Evolutionary conservation across 345 rosid genomes (phyloP).

Genomic region (Geranium rotundifolium): DNA sequence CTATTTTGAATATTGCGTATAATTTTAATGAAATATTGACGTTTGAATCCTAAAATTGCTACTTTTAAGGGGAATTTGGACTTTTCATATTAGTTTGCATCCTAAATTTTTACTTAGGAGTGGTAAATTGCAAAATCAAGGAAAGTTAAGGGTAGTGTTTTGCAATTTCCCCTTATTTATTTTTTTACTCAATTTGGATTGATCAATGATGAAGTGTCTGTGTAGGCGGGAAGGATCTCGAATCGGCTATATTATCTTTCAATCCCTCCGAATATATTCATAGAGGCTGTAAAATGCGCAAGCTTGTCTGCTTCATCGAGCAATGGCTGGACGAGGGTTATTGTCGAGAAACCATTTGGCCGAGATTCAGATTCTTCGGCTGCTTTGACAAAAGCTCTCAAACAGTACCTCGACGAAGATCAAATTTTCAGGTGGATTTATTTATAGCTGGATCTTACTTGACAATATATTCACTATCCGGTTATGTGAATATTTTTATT

Average conservation of each 20-base stretch:
- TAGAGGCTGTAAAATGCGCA: slow-evolving; percentile 81
- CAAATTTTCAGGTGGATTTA: slow-evolving; percentile 70
- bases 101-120: no score
- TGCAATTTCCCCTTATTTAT: no score
- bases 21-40: no score
- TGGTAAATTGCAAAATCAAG: no score
- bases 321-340: slow-evolving; percentile 91
- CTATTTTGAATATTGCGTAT: no score
- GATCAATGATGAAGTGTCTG: slow-evolving; percentile 8
- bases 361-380: slow-evolving; percentile 91
- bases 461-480: slow-evolving; percentile 4
- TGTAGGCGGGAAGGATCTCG: slow-evolving; percentile 69
- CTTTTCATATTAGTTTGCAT: no score
- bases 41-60: no score
- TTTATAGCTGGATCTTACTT: background rate
- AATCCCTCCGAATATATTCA: slow-evolving; percentile 84
- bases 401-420: slow-evolving; percentile 72
- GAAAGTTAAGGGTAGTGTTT: no score
- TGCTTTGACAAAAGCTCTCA: slow-evolving; percentile 69
- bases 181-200: slow-evolving; percentile 1
- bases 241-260: slow-evolving; percentile 87
- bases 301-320: slow-evolving; percentile 76
- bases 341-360: slow-evolving; percentile 98
- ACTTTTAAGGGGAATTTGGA: no score
- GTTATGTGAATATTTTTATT: background rate